Evolutionary conservation across 2,329 filamentous ascomycete species (phyloP), one percentile per base, ranked within the genome.

Genomic region (Fusarium pininemorale): DNA sequence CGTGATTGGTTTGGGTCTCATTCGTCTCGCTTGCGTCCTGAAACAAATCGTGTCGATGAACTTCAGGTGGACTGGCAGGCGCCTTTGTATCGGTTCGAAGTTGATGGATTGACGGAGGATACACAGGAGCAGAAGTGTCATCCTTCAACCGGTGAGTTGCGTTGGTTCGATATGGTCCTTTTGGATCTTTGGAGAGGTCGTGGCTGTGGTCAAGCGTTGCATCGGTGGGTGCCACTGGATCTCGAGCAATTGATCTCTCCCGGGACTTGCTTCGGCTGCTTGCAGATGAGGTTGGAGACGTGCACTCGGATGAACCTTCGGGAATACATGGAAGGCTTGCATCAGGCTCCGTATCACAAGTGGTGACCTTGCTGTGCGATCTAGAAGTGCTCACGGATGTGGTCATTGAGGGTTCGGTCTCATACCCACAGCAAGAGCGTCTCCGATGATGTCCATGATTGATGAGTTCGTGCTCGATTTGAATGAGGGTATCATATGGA

Each of bases 381-480:
- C 54, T 26, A 5, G 63, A 68, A 47, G 66, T 57, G 12, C 56
- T 60, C 24, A 69, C 53, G n/a, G 48, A 60, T 22, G 39, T 55
- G 35, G 24, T 72, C 79, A 82, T 81, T 24, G 75, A 74, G 16
- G 71, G 38, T 5, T 69, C 54, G 6, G 74, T 32, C 20, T 63
- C 54, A 54, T 81, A 81, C 35, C 66, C 74, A 22, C 39, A 51
- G 26, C 30, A 28, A 15, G 48, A 62, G n/a, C 48, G 60, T 20
- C 69, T 71, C 30, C 44, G 61, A 22, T 69, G 61, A 42, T 56
- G 74, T 53, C 82, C 77, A 35, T 82, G 80, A 28, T 77, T 35
- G 1, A 78, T 55, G 37, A 83, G 82, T 63, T 84, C 82, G 16
- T 79, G 70, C 42, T 84, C 80, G 37, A 74, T 78, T 7, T 77